Evolutionary conservation across 371 early-diverging fungal species (phyloP).

Genomic region (Syncephalastrum sp.): DNA sequence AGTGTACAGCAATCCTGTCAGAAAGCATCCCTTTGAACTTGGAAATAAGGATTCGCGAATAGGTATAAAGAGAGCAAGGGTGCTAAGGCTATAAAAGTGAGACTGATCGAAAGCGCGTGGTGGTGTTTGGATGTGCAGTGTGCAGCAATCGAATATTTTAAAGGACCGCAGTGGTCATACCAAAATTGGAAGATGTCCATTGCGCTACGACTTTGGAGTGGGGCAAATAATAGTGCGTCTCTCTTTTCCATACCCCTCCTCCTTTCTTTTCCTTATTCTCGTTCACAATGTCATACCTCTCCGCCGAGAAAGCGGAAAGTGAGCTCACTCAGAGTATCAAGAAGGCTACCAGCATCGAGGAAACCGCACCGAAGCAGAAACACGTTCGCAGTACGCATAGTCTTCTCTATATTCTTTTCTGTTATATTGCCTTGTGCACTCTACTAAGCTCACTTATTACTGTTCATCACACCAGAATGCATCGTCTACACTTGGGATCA

Average conservation of each 20-base stretch:
- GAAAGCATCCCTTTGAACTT: no score
- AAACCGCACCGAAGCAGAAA: conserved; percentile 97
- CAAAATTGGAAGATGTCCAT: no score
- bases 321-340: conserved; percentile 86
- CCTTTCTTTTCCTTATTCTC: conserved; percentile 2
- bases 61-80: no score
- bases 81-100: no score
- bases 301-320: conserved; percentile 77
- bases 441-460: neutral
- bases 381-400: conserved; percentile 82
- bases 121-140: no score
- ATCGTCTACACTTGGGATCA: conserved; percentile 96
- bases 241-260: conserved; percentile 3
- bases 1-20: no score
- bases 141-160: no score
- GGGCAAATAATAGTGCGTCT: no score
- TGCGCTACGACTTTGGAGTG: no score
- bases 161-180: no score
- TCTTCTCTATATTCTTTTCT: neutral
- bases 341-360: conserved; percentile 89
- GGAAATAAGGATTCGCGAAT: no score
- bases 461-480: conserved; percentile 48
- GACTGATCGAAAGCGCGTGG: no score
- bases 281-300: conserved; percentile 41
- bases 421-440: neutral